Evolutionary conservation across 768 basidiomycete species (phyloP).

Genomic region (Mycena galopus): DNA sequence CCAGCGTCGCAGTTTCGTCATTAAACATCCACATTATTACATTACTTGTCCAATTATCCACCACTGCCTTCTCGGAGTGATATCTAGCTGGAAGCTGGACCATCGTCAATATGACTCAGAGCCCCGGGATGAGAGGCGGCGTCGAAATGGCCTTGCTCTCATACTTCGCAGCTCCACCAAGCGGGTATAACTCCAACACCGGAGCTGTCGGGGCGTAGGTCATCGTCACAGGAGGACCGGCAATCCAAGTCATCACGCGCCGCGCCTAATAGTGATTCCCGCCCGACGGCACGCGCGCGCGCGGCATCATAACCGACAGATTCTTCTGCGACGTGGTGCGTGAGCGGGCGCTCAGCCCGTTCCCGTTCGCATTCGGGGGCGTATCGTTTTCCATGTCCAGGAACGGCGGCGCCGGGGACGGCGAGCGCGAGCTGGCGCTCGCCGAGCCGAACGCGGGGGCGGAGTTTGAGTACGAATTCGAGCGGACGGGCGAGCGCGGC

Average conservation of each 20-base stretch:
- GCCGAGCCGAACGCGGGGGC: constrained; percentile 55
- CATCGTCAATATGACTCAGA: not conserved
- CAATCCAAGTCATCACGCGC: not conserved
- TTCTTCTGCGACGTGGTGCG: constrained; percentile 78
- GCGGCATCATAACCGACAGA: constrained; percentile 65
- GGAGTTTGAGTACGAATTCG: constrained; percentile 43
- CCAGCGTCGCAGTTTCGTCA: not conserved
- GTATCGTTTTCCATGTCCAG: constrained; percentile 49
- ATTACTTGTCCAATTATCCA: not conserved
- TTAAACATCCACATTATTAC: not conserved
- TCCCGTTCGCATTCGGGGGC: constrained; percentile 29
- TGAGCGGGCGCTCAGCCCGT: constrained; percentile 66
- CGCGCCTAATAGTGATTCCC: constrained; percentile 1
- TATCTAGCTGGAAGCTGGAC: not conserved
- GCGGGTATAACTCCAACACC: too few relatives aligned
- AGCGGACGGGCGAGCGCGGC: constrained; percentile 53
- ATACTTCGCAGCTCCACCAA: not conserved
- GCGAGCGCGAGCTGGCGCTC: constrained; percentile 57
- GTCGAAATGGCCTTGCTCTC: not conserved
- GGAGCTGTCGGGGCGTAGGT: not conserved
- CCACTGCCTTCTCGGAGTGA: not conserved
- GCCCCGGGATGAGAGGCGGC: not conserved
- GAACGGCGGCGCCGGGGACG: constrained; percentile 61
- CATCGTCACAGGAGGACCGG: not conserved
- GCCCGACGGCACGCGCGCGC: constrained; percentile 50